Conservation (phyloP, 2,329 filamentous ascomycete species). For the Scolecobasidium constrictum region DNA sequence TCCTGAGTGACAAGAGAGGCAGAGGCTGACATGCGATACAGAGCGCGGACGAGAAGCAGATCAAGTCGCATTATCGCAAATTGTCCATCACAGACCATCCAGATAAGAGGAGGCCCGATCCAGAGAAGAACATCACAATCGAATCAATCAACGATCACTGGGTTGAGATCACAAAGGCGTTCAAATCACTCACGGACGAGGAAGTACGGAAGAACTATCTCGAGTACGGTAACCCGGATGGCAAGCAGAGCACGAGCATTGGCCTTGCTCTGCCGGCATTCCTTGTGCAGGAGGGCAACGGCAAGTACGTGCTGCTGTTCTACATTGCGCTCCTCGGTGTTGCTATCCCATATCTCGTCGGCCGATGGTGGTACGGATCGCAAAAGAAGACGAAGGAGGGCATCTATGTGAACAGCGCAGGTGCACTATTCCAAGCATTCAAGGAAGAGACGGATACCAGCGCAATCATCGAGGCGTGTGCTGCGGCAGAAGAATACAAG, state of each 20-base stretch:
- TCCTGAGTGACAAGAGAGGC: constrained; percentile 1
- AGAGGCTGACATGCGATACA: constrained; percentile 25
- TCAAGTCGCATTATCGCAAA: constrained; percentile 82
- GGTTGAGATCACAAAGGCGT: constrained; percentile 93
- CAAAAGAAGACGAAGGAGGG: constrained; percentile 89
- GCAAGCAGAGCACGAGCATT: constrained; percentile 96
- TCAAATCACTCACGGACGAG: constrained; percentile 95
- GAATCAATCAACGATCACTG: constrained; percentile 79
- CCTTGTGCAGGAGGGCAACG: constrained; percentile 85
- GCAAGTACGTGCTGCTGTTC: constrained; percentile 85
- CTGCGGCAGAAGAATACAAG: constrained; percentile 76
- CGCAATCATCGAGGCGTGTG: constrained; percentile 70
- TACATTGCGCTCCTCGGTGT: constrained; percentile 85
- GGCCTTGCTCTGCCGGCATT: constrained; percentile 91
- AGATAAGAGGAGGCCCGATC: constrained; percentile 79
- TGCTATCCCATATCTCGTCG: constrained; percentile 82
- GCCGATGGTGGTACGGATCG: constrained; percentile 98
- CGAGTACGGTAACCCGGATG: constrained; percentile 91
- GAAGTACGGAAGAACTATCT: constrained; percentile 95
- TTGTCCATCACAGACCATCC: constrained; percentile 83
- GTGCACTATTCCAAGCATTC: constrained; percentile 89
- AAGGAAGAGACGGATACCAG: constrained; percentile 72
- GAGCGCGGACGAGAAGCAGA: constrained; percentile 77
- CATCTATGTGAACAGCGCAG: constrained; percentile 84
- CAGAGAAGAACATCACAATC: constrained; percentile 76